These are phyloP conservation scores for Phytopythium oedochilum DNA, from an alignment of 352 stramenopile genomes.

Conservation along the genomic window DNA sequence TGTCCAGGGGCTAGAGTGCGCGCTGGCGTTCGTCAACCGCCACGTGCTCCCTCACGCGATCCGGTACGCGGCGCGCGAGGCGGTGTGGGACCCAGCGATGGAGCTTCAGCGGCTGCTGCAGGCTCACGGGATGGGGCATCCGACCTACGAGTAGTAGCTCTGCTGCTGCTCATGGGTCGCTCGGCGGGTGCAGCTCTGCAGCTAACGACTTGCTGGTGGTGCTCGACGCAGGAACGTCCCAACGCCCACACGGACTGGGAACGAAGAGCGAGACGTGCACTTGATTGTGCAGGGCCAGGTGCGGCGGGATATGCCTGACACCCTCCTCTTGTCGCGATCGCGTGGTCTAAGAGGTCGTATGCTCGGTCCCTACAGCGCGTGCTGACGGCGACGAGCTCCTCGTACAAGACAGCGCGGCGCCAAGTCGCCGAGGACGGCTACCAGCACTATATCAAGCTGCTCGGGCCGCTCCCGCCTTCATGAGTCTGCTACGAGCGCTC, in stretches of 20 bases:
- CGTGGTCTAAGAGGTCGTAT: not conserved
- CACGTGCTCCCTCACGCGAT: conserved; percentile 33
- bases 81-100: conserved; percentile 26
- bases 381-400: not conserved
- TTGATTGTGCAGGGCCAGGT: conserved; percentile 36
- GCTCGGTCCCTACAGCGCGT: not conserved
- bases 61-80: conserved; percentile 26
- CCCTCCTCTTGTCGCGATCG: not conserved
- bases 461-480: not conserved
- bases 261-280: conserved; percentile 20
- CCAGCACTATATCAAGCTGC: conserved; percentile 15
- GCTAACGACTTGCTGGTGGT: not conserved
- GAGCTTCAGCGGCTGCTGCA: conserved; percentile 45
- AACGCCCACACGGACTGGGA: conserved; percentile 14
- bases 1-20: conserved; percentile 27
- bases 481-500: not conserved
- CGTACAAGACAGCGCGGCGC: conserved; percentile 13
- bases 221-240: conserved; percentile 28
- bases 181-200: not conserved
- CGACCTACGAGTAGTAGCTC: conserved; percentile 45
- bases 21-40: conserved; percentile 43
- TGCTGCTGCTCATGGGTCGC: not conserved
- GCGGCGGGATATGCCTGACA: not conserved
- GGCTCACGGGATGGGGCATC: conserved; percentile 37
- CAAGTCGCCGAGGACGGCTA: conserved; percentile 25